These are phyloP conservation scores for Iris pallida DNA, from an alignment of 116 monocot genomes.

Conservation along the genomic window DNA sequence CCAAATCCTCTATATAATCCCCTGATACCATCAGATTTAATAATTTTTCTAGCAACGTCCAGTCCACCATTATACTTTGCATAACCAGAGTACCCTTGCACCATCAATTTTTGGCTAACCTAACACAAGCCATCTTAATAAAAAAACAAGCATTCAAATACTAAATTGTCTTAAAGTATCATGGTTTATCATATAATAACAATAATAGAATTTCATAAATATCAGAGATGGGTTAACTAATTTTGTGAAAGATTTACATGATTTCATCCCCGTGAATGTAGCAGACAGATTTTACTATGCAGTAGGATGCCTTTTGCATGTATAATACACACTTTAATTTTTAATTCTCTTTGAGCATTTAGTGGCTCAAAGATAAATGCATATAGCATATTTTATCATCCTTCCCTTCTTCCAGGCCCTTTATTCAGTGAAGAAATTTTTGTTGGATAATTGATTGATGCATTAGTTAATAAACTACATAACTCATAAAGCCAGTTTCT, in stretches of 20 bases:
- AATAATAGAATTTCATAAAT: neutral
- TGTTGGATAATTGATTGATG: too few relatives aligned
- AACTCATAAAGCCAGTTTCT: too few relatives aligned
- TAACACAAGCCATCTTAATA: conserved; percentile 11
- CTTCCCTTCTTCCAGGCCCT: too few relatives aligned
- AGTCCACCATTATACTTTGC: conserved; percentile 76
- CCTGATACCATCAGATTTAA: conserved; percentile 58
- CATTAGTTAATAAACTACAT: too few relatives aligned
- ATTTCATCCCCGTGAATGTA: neutral
- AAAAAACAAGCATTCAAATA: neutral
- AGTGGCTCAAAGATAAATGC: too few relatives aligned
- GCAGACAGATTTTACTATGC: neutral
- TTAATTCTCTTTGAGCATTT: too few relatives aligned
- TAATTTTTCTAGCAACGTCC: conserved; percentile 59
- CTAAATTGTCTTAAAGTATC: neutral
- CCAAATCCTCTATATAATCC: conserved; percentile 93
- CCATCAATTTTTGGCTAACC: conserved; percentile 98
- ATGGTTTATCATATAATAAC: neutral
- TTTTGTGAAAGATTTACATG: neutral
- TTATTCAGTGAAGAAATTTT: too few relatives aligned
- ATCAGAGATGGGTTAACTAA: neutral
- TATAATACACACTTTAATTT: neutral
- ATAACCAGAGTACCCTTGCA: conserved; percentile 88
- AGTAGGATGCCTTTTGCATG: neutral
- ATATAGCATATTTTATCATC: too few relatives aligned